These are phyloP conservation scores for Metarhizium robertsii DNA, from an alignment of 2,329 filamentous ascomycete genomes.

Conservation along the genomic window DNA sequence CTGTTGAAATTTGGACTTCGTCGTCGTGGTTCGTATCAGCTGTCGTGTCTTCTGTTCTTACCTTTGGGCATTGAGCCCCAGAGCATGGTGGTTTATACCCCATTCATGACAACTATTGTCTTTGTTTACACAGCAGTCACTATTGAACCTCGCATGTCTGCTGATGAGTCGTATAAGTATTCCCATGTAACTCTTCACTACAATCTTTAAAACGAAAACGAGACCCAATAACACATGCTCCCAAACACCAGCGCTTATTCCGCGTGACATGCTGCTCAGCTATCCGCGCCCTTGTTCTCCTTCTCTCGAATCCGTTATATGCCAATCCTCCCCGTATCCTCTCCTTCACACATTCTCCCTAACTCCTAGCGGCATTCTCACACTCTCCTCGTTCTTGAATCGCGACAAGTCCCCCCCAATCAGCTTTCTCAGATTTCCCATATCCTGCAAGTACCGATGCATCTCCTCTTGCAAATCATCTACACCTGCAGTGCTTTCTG, in stretches of 20 bases:
- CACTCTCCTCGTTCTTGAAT: slow-evolving; percentile 53
- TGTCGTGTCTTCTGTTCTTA: too few relatives aligned
- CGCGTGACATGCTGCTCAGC: not conserved
- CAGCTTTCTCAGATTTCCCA: slow-evolving; percentile 52
- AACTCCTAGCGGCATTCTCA: slow-evolving; percentile 39
- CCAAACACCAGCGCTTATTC: slow-evolving; percentile 7
- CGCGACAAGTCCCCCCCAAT: slow-evolving; percentile 71
- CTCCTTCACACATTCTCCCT: slow-evolving; percentile 29
- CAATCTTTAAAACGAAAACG: not conserved
- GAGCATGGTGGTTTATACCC: too few relatives aligned
- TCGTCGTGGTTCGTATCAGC: too few relatives aligned
- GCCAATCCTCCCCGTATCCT: not conserved
- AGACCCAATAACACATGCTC: slow-evolving; percentile 3
- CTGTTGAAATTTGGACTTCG: too few relatives aligned
- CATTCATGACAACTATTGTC: too few relatives aligned
- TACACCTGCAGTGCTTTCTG: slow-evolving; percentile 35
- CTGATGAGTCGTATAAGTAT: not conserved
- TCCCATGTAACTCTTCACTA: not conserved
- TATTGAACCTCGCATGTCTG: not conserved
- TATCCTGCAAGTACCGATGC: slow-evolving; percentile 74
- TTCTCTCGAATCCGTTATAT: not conserved
- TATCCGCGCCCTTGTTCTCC: not conserved
- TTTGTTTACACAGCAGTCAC: too few relatives aligned
- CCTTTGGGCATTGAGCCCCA: too few relatives aligned
- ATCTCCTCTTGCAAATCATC: slow-evolving; percentile 75